Percentiles rank a stretch among this genome's conserved stretches.
Evolutionary conservation across 148 eudicot species (phyloP).

Genomic region (Hydrangea macrophylla): DNA sequence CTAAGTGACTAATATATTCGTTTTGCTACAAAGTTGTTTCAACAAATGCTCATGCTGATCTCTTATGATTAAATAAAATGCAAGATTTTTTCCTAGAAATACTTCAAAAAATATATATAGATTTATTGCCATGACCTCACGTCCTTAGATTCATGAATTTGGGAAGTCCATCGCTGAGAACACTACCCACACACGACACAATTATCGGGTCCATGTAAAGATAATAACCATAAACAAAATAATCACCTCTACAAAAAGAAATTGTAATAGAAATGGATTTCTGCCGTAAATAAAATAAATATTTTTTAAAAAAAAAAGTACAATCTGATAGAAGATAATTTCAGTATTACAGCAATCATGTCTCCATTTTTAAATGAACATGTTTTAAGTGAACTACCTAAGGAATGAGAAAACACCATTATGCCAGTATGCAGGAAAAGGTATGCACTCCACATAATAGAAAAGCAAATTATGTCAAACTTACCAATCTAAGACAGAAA

Average conservation of each 20-base stretch:
- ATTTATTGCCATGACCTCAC: no score
- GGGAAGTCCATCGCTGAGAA: no score
- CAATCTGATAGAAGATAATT: not conserved
- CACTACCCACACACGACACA: not conserved
- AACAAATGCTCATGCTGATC: no score
- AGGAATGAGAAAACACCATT: not conserved
- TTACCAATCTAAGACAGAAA: not conserved
- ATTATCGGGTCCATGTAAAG: not conserved
- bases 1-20: no score
- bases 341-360: not conserved
- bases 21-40: no score
- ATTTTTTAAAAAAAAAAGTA: not conserved
- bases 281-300: not conserved
- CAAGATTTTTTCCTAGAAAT: no score
- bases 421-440: not conserved
- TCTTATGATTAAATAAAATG: no score
- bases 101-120: no score
- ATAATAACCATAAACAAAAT: not conserved
- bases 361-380: no score
- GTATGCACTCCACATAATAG: not conserved
- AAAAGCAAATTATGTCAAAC: not conserved
- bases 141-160: no score
- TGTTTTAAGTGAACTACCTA: not conserved
- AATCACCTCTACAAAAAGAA: not conserved
- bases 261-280: not conserved